Base-by-base conservation (phyloP, 2,329 filamentous ascomycete species). In the Diplodia corticola region DNA sequence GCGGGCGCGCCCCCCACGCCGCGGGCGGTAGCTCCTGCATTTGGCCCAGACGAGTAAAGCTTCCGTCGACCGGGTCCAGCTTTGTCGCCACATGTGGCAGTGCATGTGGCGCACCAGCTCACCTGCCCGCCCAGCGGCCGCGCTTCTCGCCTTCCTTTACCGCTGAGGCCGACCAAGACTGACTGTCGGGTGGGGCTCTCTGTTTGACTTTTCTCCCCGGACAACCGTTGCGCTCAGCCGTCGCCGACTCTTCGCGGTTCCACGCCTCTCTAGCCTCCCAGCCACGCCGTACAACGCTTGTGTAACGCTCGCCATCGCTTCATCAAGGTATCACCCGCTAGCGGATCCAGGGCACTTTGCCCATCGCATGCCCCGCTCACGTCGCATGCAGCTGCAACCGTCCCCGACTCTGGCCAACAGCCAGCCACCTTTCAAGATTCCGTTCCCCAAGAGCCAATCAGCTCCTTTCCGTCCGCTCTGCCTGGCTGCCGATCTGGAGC, bases 401-500 rank as follows among this genome's bases (percentile, higher is more conserved):
- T 49, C 9, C 13, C 57, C 40, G 44, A 44, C 44, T 30, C 40
- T 49, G 57, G 40, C 40, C 10, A 17, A 33, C 5, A 12, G 40
- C 40, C 64, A 60, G 54, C n/a, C 44, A 10, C 12, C 37, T 22
- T 37, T 53, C 64, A 60, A 50, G 49, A 65, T 65, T 65, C 17
- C 33, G 53, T 22, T 46, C 44, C 30, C 51, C 7, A 24, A 20
- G 30, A 51, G 30, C 20, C 54, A 13, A 9, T 9, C 35, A 20
- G 17, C 28, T 30, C 22, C 26, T 5, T n/a, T 7, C 37, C 12
- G 26, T 49, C 22, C 20, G 28, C 46, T 61, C 64, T 66, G 64
- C 64, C 48, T 66, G 64, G 57, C 64, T 63, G 55, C 48, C 48
- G 37, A 30, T n/a, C 30, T 63, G 64, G 46, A 66, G 64, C 59